Percentiles rank a stretch among this genome's conserved stretches.
phyloP scores from a whole-genome alignment of 2,329 filamentous ascomycete species.

The Talaromyces sp. region DNA sequence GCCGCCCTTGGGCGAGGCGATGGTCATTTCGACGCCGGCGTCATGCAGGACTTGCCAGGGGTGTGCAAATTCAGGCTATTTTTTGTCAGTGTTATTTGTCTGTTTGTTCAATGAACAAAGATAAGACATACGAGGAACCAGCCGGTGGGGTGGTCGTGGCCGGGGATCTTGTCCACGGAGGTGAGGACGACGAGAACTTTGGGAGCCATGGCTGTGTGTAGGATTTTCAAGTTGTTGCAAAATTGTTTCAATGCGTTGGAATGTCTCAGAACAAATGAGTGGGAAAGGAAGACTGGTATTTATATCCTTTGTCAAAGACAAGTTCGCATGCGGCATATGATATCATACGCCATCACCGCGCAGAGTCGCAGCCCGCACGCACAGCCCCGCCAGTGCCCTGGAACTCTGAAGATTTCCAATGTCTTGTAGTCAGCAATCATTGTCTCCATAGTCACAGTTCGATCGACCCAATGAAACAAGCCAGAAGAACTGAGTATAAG shows the following conservation, averaged over 20 bases:
- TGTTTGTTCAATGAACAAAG: neutral
- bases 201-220: constrained; percentile 24
- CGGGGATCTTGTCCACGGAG: constrained; percentile 50
- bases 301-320: neutral
- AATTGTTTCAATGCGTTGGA: too few species aligned
- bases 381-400: neutral
- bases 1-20: constrained; percentile 61
- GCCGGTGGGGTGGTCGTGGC: constrained; percentile 53
- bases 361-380: neutral
- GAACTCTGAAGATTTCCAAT: neutral
- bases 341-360: neutral
- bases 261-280: neutral
- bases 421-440: neutral
- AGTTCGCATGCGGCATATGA: neutral
- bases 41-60: constrained; percentile 56
- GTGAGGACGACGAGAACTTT: constrained; percentile 70
- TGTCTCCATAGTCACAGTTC: neutral
- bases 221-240: neutral
- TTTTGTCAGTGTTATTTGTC: neutral
- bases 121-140: constrained; percentile 60
- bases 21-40: constrained; percentile 48
- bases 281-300: neutral
- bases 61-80: constrained; percentile 57
- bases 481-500: neutral
- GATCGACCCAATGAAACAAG: neutral